phyloP scores from a whole-genome alignment of 768 basidiomycete genomes.

The Suillus spraguei region DNA sequence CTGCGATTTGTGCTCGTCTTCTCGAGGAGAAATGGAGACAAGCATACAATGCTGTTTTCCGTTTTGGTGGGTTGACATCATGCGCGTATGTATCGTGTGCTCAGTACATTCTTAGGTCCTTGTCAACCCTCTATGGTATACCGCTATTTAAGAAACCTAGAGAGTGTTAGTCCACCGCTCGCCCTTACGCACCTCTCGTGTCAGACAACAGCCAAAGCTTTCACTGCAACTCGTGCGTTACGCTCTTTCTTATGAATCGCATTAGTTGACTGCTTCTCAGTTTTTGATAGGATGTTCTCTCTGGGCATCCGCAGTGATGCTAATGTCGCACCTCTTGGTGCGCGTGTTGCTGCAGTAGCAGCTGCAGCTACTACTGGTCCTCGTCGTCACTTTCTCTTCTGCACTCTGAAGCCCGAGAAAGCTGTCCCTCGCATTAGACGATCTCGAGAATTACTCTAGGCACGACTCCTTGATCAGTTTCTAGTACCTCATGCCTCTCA shows the following conservation, averaged over 20 bases:
- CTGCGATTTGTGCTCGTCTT: constrained; percentile 73
- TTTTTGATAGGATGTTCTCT: constrained; percentile 90
- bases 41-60: constrained; percentile 83
- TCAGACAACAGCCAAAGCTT: constrained; percentile 88
- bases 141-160: constrained; percentile 87
- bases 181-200: constrained; percentile 85
- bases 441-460: constrained; percentile 39
- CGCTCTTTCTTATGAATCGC: constrained; percentile 1
- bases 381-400: constrained; percentile 83
- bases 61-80: constrained; percentile 59
- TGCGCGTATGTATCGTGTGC: neutral
- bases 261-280: constrained; percentile 39
- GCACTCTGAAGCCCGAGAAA: constrained; percentile 68
- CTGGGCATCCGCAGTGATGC: constrained; percentile 77
- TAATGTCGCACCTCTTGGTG: constrained; percentile 54
- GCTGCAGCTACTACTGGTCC: constrained; percentile 71
- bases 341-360: constrained; percentile 55
- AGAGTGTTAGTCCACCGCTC: constrained; percentile 88
- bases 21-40: constrained; percentile 95
- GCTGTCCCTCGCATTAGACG: constrained; percentile 45
- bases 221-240: constrained; percentile 77
- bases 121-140: constrained; percentile 93
- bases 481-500: neutral
- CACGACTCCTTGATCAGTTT: neutral
- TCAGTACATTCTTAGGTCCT: constrained; percentile 49